A percentile compares a stretch with the other conserved stretches of the same genome.
phyloP scores from a whole-genome alignment of 495 filamentous ascomycete genomes.

The Tuber borchii region DNA sequence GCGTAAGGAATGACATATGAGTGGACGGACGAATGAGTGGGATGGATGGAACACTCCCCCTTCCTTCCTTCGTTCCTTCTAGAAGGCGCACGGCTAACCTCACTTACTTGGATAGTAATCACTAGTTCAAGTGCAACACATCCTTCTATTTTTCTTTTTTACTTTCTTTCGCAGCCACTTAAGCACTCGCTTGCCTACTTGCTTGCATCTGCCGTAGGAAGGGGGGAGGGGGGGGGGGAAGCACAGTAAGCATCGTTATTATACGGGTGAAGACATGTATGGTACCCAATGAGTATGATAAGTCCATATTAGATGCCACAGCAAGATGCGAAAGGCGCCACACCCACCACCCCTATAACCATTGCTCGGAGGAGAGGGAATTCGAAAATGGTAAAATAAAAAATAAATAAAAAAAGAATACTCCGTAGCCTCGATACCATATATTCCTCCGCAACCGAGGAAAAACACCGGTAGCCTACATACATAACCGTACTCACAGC shows the following conservation, averaged over 20 bases:
- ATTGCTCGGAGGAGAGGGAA: background rate
- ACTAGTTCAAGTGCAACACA: background rate
- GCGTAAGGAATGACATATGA: background rate
- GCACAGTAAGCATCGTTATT: background rate
- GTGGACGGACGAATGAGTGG: background rate
- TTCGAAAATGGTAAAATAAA: background rate
- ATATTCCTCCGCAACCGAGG: background rate
- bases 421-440: background rate
- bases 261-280: background rate
- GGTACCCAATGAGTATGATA: background rate
- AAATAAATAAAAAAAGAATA: background rate
- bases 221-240: too few species aligned
- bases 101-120: background rate
- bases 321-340: background rate
- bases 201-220: background rate
- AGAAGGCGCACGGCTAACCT: background rate
- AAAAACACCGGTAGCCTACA: background rate
- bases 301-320: background rate
- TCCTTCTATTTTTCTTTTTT: background rate
- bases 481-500: background rate
- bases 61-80: background rate
- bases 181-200: background rate
- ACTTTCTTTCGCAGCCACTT: background rate
- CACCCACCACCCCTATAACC: background rate
- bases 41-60: background rate